These are phyloP conservation scores for Xylaria sp. DNA, from an alignment of 2,329 filamentous ascomycete species.

Conservation along the genomic window DNA sequence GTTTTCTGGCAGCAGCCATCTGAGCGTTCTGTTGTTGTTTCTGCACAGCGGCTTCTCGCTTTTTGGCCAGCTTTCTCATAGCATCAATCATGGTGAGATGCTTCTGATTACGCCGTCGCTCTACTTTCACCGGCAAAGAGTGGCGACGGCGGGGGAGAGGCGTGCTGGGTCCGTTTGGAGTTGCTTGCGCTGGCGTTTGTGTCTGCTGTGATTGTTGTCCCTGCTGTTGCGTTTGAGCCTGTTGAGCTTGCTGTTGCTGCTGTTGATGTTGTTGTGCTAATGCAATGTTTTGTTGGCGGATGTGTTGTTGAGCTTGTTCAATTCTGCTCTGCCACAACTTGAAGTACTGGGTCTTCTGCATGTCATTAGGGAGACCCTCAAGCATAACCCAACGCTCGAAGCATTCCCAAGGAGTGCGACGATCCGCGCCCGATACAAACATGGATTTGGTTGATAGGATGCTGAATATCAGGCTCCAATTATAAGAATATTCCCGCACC, in stretches of 20 bases:
- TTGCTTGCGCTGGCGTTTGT: slow-evolving; percentile 44
- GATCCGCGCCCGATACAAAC: slow-evolving; percentile 84
- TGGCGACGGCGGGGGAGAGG: slow-evolving; percentile 66
- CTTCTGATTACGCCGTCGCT: slow-evolving; percentile 83
- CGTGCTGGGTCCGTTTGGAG: slow-evolving; percentile 50
- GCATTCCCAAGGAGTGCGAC: slow-evolving; percentile 96
- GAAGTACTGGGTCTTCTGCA: slow-evolving; percentile 96
- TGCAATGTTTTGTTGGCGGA: slow-evolving; percentile 59
- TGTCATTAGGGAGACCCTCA: slow-evolving; percentile 88
- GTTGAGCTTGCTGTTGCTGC: slow-evolving; percentile 39
- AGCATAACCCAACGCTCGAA: slow-evolving; percentile 96
- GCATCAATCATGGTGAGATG: slow-evolving; percentile 89
- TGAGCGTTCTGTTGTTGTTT: slow-evolving; percentile 85
- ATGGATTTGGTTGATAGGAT: slow-evolving; percentile 75
- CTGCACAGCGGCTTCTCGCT: slow-evolving; percentile 81
- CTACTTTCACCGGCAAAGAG: slow-evolving; percentile 82
- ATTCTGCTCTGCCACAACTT: slow-evolving; percentile 70
- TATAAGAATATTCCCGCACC: slow-evolving; percentile 93
- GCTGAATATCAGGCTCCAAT: slow-evolving; percentile 93
- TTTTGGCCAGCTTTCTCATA: slow-evolving; percentile 95
- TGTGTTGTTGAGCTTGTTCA: slow-evolving; percentile 62
- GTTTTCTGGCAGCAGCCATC: slow-evolving; percentile 81
- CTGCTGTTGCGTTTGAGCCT: slow-evolving; percentile 43
- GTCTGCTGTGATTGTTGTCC: slow-evolving; percentile 41
- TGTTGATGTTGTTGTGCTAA: slow-evolving; percentile 46